phyloP scores from a whole-genome alignment of 164 flowering plant species.

The Taxillus chinensis region DNA sequence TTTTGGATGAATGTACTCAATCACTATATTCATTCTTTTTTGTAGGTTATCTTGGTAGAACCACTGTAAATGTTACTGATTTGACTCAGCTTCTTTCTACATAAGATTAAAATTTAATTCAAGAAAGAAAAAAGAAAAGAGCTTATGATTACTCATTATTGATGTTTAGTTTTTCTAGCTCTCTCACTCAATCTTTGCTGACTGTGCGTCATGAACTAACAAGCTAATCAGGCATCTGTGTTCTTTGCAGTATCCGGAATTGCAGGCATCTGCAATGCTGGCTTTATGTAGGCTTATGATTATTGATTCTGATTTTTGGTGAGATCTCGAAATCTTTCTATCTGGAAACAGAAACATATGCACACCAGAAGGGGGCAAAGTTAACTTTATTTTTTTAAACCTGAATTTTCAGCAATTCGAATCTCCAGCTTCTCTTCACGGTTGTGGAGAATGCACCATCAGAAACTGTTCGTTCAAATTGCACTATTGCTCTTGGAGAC shows the following conservation, averaged over 20 bases:
- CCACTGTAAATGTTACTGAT: too few species aligned
- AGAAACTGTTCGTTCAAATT: slow-evolving; percentile 91
- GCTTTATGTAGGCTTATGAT: slow-evolving; percentile 89
- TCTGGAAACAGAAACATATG: background rate
- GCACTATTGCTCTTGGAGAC: slow-evolving; percentile 91
- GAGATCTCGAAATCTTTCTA: slow-evolving; percentile 13
- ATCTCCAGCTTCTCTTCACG: slow-evolving; percentile 97
- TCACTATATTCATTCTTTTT: too few species aligned
- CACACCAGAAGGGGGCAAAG: background rate
- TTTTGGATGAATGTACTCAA: too few species aligned
- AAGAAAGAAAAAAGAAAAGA: too few species aligned
- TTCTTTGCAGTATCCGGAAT: slow-evolving; percentile 55
- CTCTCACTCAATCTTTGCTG: background rate
- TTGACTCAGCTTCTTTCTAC: too few species aligned
- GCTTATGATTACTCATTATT: background rate
- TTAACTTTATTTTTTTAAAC: too few species aligned
- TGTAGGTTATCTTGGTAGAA: too few species aligned
- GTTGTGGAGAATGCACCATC: slow-evolving; percentile 81
- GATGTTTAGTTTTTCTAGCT: background rate
- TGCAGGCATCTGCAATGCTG: slow-evolving; percentile 92
- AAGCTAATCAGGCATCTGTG: slow-evolving; percentile 11
- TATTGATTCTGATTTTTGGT: slow-evolving; percentile 90
- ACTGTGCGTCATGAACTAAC: background rate
- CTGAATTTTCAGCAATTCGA: slow-evolving; percentile 53
- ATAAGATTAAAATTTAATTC: too few species aligned